Percentiles rank a stretch among this genome's conserved stretches.
Evolutionary conservation across 495 filamentous ascomycete species (phyloP).

Genomic region (Penicillium paradoxum): DNA sequence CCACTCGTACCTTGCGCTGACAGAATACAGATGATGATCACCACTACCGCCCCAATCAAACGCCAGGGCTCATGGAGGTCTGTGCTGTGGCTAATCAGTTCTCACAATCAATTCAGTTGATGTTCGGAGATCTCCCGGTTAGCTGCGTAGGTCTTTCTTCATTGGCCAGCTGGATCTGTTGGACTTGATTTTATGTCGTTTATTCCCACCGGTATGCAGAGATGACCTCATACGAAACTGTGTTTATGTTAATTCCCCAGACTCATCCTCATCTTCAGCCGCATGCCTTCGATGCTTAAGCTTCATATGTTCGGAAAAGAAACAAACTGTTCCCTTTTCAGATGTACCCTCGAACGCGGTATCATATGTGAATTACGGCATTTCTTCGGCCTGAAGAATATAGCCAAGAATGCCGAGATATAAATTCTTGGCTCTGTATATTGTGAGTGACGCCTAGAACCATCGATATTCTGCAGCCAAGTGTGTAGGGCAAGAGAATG

Average conservation of each 20-base stretch:
- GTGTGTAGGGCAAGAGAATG: neutral
- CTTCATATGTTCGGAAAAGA: neutral
- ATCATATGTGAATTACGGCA: neutral
- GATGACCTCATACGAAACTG: slow-evolving; percentile 1
- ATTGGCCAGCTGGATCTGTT: neutral
- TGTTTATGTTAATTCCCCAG: neutral
- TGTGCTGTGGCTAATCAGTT: neutral
- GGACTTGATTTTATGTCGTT: neutral
- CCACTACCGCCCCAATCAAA: neutral
- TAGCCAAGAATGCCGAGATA: neutral
- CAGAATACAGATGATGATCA: neutral
- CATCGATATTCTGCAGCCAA: neutral
- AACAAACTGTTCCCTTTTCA: neutral
- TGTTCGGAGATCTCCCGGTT: slow-evolving; percentile 2
- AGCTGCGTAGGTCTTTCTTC: neutral
- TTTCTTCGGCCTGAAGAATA: neutral
- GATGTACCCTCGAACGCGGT: neutral
- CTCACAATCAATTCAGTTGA: neutral
- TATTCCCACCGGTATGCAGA: neutral
- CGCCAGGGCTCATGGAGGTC: neutral
- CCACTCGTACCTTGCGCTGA: neutral
- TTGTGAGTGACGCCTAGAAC: neutral
- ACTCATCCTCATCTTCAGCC: neutral
- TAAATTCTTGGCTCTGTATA: neutral
- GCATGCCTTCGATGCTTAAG: neutral